A percentile compares a stretch with the other conserved stretches of the same genome.
Conservation (phyloP, 2,329 filamentous ascomycete genomes). For the Cylindrodendrum hubeiense region DNA sequence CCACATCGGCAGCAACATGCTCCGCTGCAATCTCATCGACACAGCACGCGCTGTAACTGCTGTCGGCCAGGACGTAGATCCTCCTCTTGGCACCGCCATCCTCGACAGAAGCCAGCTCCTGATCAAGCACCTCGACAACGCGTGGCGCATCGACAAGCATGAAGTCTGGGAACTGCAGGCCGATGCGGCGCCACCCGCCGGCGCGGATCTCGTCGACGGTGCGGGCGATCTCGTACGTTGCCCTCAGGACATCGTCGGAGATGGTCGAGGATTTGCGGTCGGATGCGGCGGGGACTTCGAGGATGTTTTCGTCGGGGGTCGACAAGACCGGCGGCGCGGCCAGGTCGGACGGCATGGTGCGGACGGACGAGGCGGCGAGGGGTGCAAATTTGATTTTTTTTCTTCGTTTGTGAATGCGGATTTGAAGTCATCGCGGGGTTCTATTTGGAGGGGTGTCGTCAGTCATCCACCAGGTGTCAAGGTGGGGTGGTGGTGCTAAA, state of each 20-base stretch:
- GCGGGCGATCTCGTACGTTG: constrained; percentile 86
- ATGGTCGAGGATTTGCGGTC: constrained; percentile 49
- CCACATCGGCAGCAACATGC: constrained; percentile 89
- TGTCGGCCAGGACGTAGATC: constrained; percentile 92
- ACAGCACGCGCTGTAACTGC: constrained; percentile 96
- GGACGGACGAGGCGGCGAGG: background rate
- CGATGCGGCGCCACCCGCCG: constrained; percentile 80
- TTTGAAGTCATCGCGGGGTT: constrained; percentile 40
- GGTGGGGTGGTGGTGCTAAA: constrained; percentile 46
- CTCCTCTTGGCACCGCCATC: constrained; percentile 43
- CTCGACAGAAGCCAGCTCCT: constrained; percentile 40
- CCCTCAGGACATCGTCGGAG: constrained; percentile 76
- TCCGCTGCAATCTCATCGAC: constrained; percentile 97
- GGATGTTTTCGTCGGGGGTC: constrained; percentile 71
- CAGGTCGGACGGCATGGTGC: constrained; percentile 61
- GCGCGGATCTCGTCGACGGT: constrained; percentile 82
- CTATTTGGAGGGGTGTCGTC: constrained; percentile 23
- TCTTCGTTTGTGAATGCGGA: constrained; percentile 28
- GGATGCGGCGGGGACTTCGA: constrained; percentile 63
- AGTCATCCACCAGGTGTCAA: constrained; percentile 38
- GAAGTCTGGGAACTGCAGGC: constrained; percentile 94
- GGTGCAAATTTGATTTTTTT: constrained; percentile 19
- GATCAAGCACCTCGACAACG: constrained; percentile 72
- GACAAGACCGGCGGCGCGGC: constrained; percentile 71
- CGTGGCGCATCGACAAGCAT: constrained; percentile 90